Evolutionary conservation across 2,329 filamentous ascomycete species (phyloP), one percentile per base, ranked within the genome.

Genomic region (Dactylellina cionopaga): DNA sequence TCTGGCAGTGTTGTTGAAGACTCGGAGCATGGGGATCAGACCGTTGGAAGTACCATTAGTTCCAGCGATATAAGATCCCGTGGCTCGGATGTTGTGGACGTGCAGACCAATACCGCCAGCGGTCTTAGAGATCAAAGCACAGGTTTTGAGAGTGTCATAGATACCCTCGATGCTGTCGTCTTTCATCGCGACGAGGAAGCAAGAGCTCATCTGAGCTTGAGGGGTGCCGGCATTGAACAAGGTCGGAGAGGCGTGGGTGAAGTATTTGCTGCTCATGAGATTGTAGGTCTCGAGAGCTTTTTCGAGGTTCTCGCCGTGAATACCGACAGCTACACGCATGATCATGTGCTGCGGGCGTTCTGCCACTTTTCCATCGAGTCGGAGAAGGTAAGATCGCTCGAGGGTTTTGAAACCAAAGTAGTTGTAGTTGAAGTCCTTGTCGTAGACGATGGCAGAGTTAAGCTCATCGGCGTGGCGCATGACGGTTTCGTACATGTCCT

Each of bases 351-450:
- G 95, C 44, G 95, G 95, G 78, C 95, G 89, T 85, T 99, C 95
- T 56, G 93, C 94, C 80, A 98, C 92, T 84, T 97, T 96, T 80
- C 92, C 93, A 78, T 97, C 87, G 76, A 98, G 90, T 80, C 96
- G 93, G 77, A 99, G 89, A 56, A 99, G 89, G 80, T 99, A 99
- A 79, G 95, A 99, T 73, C 95, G 90, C 85, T 99, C 95, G 37
- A 99, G 85, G 5, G 95, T 99, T 88, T 99, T 99, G 89, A 99
- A 99, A 75, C 95, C 95, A 79, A 99, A 99, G 84, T 96, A 99
- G 84, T 99, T 95, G 85, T 99, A 99, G 87, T 98, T 97, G 87
- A 99, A 99, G 81, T 99, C 95, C 77, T 95, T 91, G 84, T 99
- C 95, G 79, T 98, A 99, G 78, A 99, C 94, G 80, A 99, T 98